Evolutionary conservation across 129 eudicot species (phyloP), one percentile per base, ranked within the genome.

Genomic region (Centaurea solstitialis): DNA sequence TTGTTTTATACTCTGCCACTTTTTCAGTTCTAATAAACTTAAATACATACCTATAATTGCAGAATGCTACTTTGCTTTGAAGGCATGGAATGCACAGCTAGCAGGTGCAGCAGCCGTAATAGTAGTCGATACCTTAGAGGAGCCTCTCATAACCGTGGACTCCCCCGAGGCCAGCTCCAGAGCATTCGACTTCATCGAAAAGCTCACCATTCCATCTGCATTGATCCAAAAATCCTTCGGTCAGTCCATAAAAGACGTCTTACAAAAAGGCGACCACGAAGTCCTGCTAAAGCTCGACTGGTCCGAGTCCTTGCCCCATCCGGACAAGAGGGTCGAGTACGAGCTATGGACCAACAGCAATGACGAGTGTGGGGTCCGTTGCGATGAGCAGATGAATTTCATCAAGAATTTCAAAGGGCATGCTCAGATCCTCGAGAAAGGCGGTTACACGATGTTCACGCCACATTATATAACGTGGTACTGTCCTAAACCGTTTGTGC

Each of bases 381-480:
- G 99, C 53, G 91, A 96, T 41, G 98, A 96, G 72, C 99, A 96
- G 74, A 91, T 91, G 97, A 84, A 88, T 43, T 96, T 96, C 87
- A 75, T 96, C 5, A 96, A 88, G 75, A 85, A 91, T 33, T 96
- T 96, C 68, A 96, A 93, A 81, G 99, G 99, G 22, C 94, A 96
- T 24, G 99, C 99, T 9, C 99, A 96, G 71, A 89, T 96, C 65
- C 93, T 96, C 7, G 99, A 96, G 81, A 89, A 84, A 81, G 88
- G 90, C 0, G 99, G 98, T 23, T 96, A 90, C 85, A 91, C 99
- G 1, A 74, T 80, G 85, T 96, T 96, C 77, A 93, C 95, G 0
- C 99, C 99, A 1, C 99, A 96, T 74, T 96, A 96, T 62, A 93
- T 96, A 66, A 96, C 99, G 40, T 96, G 99, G 99, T 96, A 83